Evolutionary conservation across 495 filamentous ascomycete species (phyloP), one percentile per base, ranked within the genome.

Genomic region (Rusavskia elegans): DNA sequence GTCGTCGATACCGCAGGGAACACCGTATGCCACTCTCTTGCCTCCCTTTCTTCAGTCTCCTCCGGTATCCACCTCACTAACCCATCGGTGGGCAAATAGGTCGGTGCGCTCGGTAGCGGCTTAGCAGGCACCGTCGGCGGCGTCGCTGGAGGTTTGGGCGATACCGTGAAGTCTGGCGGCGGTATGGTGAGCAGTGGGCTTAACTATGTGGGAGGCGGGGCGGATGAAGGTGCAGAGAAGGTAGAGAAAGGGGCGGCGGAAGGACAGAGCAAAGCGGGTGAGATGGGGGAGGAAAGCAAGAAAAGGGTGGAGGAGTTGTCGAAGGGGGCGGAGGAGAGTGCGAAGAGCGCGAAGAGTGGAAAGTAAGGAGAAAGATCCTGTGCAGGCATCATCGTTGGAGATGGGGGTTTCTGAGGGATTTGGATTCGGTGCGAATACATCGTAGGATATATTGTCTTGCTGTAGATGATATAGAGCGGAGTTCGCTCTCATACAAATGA

Each of bases 1-100:
- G 45, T 58, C 2, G 49, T 58, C 11, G 56, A 58, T 53, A 58
- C 56, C 1, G 53, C 56, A 17, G 56, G 56, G 27, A 55, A 58
- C 16, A 58, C 56, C 11, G 56, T 58, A 23, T 35, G 52, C 46
- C 23, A 10, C 36, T 49, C 8, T 50, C 36, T 8, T 19, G 14
- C 27, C 14, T 11, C 14, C 37, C 27, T 38, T 5, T 19, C 13
- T n/a, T 20, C 35, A 5, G n/a, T 9, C 14, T 29, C 17, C 36
- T 45, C n/a, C 4, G 3, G 37, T 0, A 35, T 11, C 35, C 32
- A 17, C 29, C 5, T 29, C 1, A 8, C 48, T 27, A 37, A 19
- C 16, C 3, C 7, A 35, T 19, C 17, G 6, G 11, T 29, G n/a
- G 9, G 5, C 5, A 8, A 29, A 23, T 36, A 58, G 56, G 52